Percentiles rank a stretch among this genome's conserved stretches.
Evolutionary conservation across 257 asterid species (phyloP).

Genomic region (Plantago elongata): DNA sequence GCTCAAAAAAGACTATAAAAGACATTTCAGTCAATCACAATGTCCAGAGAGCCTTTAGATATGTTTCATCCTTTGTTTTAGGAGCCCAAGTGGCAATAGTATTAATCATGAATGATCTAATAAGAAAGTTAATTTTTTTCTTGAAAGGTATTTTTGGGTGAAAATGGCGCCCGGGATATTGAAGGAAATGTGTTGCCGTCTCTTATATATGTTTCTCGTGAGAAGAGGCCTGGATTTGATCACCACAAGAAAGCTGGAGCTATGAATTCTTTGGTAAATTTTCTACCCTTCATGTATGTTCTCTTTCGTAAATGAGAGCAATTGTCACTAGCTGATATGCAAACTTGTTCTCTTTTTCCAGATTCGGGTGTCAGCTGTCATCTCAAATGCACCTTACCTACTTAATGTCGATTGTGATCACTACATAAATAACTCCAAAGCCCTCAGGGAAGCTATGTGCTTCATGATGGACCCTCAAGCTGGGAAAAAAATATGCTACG

Average conservation of each 20-base stretch:
- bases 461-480: conserved; percentile 71
- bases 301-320: background rate
- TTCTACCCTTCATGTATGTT: background rate
- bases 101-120: background rate
- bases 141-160: conserved; percentile 64
- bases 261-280: conserved; percentile 78
- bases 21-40: background rate
- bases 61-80: background rate
- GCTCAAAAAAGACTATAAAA: too few species aligned
- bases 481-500: conserved; percentile 69
- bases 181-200: conserved; percentile 87
- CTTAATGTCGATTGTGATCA: conserved; percentile 73
- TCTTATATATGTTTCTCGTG: conserved; percentile 89
- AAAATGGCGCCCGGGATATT: conserved; percentile 68
- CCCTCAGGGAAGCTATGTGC: conserved; percentile 68
- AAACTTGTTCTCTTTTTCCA: conserved; percentile 20
- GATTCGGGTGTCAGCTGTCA: conserved; percentile 67
- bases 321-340: background rate
- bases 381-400: conserved; percentile 63
- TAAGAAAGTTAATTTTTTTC: conserved; percentile 8
- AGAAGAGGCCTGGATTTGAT: conserved; percentile 86
- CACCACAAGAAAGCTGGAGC: conserved; percentile 96
- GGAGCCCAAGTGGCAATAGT: background rate
- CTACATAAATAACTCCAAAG: conserved; percentile 63
- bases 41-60: background rate